phyloP scores from a whole-genome alignment of 192 early-diverging fungal genomes.

The Backusella psychrophila region DNA sequence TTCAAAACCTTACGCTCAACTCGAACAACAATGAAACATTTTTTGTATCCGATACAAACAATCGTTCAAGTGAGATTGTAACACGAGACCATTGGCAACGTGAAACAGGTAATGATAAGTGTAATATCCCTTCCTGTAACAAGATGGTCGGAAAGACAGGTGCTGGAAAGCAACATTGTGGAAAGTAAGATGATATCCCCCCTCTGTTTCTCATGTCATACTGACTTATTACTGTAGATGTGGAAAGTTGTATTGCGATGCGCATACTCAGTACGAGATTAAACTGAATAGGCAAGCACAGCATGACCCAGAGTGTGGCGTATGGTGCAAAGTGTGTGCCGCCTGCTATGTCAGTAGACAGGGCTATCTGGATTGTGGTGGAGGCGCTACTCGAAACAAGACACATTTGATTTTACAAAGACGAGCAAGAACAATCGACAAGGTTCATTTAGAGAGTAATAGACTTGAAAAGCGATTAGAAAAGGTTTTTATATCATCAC shows the following conservation, averaged over 20 bases:
- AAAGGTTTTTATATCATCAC: slow-evolving; percentile 41
- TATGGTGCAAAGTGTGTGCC: slow-evolving; percentile 58
- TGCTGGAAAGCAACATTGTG: slow-evolving; percentile 55
- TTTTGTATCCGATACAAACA: slow-evolving; percentile 39
- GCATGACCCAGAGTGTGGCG: slow-evolving; percentile 57
- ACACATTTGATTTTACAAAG: slow-evolving; percentile 51
- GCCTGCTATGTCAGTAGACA: slow-evolving; percentile 48
- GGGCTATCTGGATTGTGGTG: slow-evolving; percentile 34
- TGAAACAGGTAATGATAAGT: slow-evolving; percentile 46
- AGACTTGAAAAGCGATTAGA: slow-evolving; percentile 73
- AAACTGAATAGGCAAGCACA: slow-evolving; percentile 56
- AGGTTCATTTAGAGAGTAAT: slow-evolving; percentile 66
- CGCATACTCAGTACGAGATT: slow-evolving; percentile 55
- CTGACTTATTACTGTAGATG: slow-evolving; percentile 39
- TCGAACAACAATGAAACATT: slow-evolving; percentile 23
- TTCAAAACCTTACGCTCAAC: slow-evolving; percentile 43
- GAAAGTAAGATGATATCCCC: slow-evolving; percentile 33
- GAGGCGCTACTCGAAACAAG: slow-evolving; percentile 45
- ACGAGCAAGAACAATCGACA: slow-evolving; percentile 52
- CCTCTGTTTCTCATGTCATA: too few relatives aligned
- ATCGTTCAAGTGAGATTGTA: slow-evolving; percentile 36
- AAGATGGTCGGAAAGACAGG: slow-evolving; percentile 43
- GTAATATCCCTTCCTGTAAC: slow-evolving; percentile 42
- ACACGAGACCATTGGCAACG: slow-evolving; percentile 55
- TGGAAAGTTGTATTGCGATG: slow-evolving; percentile 60